These are phyloP conservation scores for Euphrasia confusa DNA, from an alignment of 257 asterid genomes.

Conservation along the genomic window DNA sequence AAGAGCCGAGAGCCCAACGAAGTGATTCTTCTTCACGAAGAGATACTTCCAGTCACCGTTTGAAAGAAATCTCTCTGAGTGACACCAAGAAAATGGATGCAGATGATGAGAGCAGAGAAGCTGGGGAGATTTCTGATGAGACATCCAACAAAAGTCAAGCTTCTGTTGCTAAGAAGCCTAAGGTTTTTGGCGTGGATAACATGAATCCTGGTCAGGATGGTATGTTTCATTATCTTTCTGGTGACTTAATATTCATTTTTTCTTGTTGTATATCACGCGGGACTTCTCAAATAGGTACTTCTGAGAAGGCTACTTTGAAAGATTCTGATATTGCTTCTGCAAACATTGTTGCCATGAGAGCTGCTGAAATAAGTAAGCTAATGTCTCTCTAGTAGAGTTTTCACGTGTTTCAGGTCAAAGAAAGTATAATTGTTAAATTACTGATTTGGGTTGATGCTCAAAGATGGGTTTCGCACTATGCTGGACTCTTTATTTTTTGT, in stretches of 20 bases:
- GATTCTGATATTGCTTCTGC: conserved; percentile 94
- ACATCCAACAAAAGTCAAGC: conserved; percentile 37
- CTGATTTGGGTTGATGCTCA: neutral
- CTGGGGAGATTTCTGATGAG: conserved; percentile 36
- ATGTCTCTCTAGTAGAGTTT: conserved; percentile 8
- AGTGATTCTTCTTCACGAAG: conserved; percentile 45
- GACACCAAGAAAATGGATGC: conserved; percentile 39
- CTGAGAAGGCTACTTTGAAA: conserved; percentile 52
- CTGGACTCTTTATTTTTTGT: neutral
- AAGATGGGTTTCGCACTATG: neutral
- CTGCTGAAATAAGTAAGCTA: conserved; percentile 79
- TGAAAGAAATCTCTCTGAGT: conserved; percentile 44
- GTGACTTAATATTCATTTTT: neutral
- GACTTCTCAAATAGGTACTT: conserved; percentile 32
- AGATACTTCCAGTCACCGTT: conserved; percentile 42
- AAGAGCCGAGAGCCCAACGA: conserved; percentile 41
- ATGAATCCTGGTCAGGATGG: conserved; percentile 38
- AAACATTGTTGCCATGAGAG: conserved; percentile 89
- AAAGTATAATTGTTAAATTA: neutral
- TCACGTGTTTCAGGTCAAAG: neutral
- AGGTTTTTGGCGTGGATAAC: conserved; percentile 33
- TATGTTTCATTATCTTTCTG: conserved; percentile 23
- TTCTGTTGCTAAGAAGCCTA: conserved; percentile 56
- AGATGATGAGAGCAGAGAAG: conserved; percentile 44
- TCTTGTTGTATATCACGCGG: conserved; percentile 15